A percentile compares a stretch with the other conserved stretches of the same genome.
Evolutionary conservation across 2,329 filamentous ascomycete species (phyloP).

Genomic region (Dissoconium aciculare): DNA sequence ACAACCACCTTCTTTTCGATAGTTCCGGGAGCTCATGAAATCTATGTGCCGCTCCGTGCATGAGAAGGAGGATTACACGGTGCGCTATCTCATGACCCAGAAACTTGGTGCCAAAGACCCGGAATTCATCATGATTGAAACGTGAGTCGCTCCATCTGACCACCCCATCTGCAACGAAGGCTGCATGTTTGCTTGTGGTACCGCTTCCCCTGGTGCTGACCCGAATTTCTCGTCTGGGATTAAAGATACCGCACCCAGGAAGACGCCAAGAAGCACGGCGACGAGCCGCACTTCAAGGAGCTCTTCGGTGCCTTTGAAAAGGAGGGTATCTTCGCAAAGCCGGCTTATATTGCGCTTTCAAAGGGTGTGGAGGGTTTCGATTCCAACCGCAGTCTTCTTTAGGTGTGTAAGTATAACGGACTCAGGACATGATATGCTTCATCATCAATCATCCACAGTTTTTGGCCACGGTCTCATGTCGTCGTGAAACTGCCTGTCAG

Average conservation of each 20-base stretch:
- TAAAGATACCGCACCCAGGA: no score
- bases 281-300: conserved; percentile 2
- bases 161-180: no score
- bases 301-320: conserved; percentile 5
- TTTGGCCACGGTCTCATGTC: no score
- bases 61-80: conserved; percentile 7
- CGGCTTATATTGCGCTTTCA: conserved; percentile 3
- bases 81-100: conserved; percentile 4
- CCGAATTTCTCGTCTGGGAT: no score
- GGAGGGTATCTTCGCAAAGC: conserved; percentile 4
- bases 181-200: no score
- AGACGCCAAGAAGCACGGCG: conserved; percentile 5
- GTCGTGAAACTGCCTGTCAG: conserved; percentile 14
- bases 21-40: conserved; percentile 4
- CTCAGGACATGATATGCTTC: no score
- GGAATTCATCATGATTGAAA: conserved; percentile 7
- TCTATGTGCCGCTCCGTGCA: conserved; percentile 6
- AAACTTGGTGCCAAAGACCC: conserved; percentile 4
- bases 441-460: no score
- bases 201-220: no score
- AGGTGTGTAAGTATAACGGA: no score
- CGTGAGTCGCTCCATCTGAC: conserved; percentile 2
- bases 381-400: conserved; percentile 3
- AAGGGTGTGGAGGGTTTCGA: conserved; percentile 6
- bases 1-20: not conserved